Percentiles rank a stretch among this genome's conserved stretches.
Evolutionary conservation across 176 grass and related monocot genomes (phyloP).

Genomic region (Raddia guianensis): DNA sequence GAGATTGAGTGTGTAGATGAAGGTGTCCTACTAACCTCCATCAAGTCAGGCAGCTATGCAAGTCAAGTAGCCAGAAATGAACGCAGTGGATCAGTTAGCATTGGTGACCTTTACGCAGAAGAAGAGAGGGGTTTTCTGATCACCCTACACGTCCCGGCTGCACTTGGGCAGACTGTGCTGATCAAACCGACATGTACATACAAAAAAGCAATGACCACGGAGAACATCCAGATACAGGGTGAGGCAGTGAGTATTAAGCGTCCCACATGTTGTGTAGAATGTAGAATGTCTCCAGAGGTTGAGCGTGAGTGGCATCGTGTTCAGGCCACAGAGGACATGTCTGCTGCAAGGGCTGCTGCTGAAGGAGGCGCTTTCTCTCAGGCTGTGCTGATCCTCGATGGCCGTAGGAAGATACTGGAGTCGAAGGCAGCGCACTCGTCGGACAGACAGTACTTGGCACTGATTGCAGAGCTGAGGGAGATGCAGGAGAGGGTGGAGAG

Average conservation of each 20-base stretch:
- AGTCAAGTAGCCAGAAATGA: constrained; percentile 50
- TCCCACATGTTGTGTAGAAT: constrained; percentile 33
- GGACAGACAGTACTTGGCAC: constrained; percentile 60
- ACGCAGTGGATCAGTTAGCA: constrained; percentile 58
- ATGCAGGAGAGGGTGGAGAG: constrained; percentile 85
- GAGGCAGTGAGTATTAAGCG: constrained; percentile 57
- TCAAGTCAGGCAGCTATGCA: constrained; percentile 77
- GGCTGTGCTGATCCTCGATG: constrained; percentile 70
- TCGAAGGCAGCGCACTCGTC: constrained; percentile 46
- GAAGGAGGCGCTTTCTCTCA: constrained; percentile 59
- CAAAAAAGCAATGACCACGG: constrained; percentile 51
- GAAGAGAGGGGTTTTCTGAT: constrained; percentile 87
- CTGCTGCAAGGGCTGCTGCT: constrained; percentile 60
- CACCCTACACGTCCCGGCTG: constrained; percentile 49
- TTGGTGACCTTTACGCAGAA: constrained; percentile 89
- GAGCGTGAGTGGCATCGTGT: constrained; percentile 77
- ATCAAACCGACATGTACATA: constrained; percentile 63
- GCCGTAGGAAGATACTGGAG: constrained; percentile 50
- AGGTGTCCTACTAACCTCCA: constrained; percentile 56
- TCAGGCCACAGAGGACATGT: constrained; percentile 73
- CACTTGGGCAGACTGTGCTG: constrained; percentile 45
- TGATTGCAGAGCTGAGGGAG: constrained; percentile 75
- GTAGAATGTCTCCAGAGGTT: constrained; percentile 62
- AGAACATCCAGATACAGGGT: constrained; percentile 47
- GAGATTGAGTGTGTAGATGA: constrained; percentile 56